Evolutionary conservation across 2,329 filamentous ascomycete genomes (phyloP).

Genomic region (Acarospora socialis): DNA sequence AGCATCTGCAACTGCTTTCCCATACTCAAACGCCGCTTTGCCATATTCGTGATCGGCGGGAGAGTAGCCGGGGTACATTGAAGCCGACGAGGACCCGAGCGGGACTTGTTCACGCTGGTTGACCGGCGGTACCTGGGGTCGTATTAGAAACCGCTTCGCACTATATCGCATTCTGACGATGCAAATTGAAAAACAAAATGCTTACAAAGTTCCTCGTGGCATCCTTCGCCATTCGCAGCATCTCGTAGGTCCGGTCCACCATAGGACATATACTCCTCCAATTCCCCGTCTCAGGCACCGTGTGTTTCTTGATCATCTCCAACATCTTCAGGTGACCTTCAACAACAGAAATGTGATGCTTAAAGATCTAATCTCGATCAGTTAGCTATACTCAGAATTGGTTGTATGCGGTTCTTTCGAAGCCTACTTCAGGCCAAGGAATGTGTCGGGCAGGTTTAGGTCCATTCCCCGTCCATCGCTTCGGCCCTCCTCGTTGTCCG

Average conservation of each 20-base stretch:
- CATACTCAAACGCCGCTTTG: slow-evolving; percentile 13
- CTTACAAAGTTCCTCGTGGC: slow-evolving; percentile 24
- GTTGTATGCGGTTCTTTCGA: slow-evolving; percentile 4
- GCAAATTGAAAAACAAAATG: slow-evolving; percentile 1
- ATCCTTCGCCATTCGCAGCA: slow-evolving; percentile 24
- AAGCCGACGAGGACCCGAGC: slow-evolving; percentile 14
- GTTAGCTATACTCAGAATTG: background rate
- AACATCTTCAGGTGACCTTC: slow-evolving; percentile 27
- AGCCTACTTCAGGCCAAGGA: slow-evolving; percentile 17
- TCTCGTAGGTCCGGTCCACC: slow-evolving; percentile 25
- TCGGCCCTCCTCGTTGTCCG: slow-evolving; percentile 7
- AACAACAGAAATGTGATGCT: slow-evolving; percentile 27
- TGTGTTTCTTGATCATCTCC: slow-evolving; percentile 21
- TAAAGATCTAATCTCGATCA: slow-evolving; percentile 21
- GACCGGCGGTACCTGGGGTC: slow-evolving; percentile 9
- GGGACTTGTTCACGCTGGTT: slow-evolving; percentile 14
- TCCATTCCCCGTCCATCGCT: slow-evolving; percentile 10
- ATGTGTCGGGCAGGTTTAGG: slow-evolving; percentile 16
- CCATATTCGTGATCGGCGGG: slow-evolving; percentile 14
- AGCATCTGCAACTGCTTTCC: slow-evolving; percentile 9
- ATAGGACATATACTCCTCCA: slow-evolving; percentile 23
- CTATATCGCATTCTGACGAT: background rate
- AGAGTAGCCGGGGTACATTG: slow-evolving; percentile 17
- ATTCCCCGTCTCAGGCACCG: slow-evolving; percentile 18
- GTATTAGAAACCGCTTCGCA: slow-evolving; percentile 3